A percentile compares a stretch with the other conserved stretches of the same genome.
Conservation (phyloP, 495 filamentous ascomycete species). For the Pseudomonodictys pantanalensis region DNA sequence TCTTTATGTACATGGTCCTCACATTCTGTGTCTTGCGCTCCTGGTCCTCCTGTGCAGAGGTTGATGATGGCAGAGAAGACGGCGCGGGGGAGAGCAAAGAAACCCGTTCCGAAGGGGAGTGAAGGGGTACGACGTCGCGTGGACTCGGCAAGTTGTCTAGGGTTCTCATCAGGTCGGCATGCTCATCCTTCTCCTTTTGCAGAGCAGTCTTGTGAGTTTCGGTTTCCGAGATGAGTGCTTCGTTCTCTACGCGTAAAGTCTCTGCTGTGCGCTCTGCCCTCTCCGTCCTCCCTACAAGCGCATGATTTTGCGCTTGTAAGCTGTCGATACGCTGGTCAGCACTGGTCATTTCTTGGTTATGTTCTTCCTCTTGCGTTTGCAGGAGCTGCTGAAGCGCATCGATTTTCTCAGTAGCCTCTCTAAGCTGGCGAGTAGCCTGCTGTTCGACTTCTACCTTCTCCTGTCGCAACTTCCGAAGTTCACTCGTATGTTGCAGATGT, state of each 20-base stretch:
- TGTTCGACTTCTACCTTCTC: too few relatives aligned
- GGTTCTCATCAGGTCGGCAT: neutral
- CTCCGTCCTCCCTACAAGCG: neutral
- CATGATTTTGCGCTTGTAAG: too few relatives aligned
- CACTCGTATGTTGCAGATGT: neutral
- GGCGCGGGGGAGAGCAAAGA: neutral
- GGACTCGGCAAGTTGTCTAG: neutral
- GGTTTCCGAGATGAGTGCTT: neutral
- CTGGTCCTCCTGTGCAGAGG: neutral
- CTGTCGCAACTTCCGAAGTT: neutral
- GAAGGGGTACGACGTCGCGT: neutral
- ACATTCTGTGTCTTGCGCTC: neutral
- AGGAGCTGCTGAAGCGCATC: neutral
- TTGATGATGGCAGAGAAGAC: neutral
- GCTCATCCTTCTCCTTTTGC: neutral
- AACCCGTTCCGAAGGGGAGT: neutral
- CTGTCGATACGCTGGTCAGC: too few relatives aligned
- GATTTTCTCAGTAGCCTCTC: too few relatives aligned
- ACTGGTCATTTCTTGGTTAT: too few relatives aligned
- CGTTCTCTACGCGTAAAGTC: too few relatives aligned
- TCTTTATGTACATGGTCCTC: constrained; percentile 3
- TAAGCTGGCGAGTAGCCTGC: too few relatives aligned
- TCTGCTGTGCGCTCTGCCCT: neutral
- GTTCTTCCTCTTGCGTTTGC: neutral
- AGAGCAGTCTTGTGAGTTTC: neutral